Base-by-base conservation (phyloP, 176 grass and related monocot genomes). In the Lolium rigidum region DNA sequence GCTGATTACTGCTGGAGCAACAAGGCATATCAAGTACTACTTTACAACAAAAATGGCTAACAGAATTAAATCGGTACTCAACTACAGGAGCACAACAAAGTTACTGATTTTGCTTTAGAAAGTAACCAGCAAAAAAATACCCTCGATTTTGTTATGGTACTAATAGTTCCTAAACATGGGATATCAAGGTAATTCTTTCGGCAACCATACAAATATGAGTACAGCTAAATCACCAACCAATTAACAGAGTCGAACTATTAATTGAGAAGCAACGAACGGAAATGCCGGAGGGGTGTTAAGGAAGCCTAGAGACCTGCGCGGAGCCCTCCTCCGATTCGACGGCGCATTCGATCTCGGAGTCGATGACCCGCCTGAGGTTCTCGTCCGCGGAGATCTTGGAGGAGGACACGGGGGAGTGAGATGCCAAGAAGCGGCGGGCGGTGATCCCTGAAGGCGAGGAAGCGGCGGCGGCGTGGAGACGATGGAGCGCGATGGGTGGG, bases 341-440 rank as follows among this genome's bases (percentile, higher is more conserved):
- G 39, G 74, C 80, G 71, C 90, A 92, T 20, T 89, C 72, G 72
- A 92, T 92, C 90, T 95, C 93, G 77, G 88, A 92, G 31, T 95
- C 90, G 77, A 95, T 81, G 65, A 95, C 86, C 58, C 83, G 76
- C 86, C 41, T 84, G 56, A 92, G 86, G 73, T 87, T 92, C 66
- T 92, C 90, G 15, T 95, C 88, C 3, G 88, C 88, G 10, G 86
- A 87, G 37, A 61, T 63, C 86, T 88, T 89, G 84, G 88, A 85
- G 61, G 88, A 47, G 2, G 80, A 59, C 5, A 67, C 57, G 50
- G 77, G 41, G 3, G 77, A 70, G 17, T 84, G 51, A 52, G 81
- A 88, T 21, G 82, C 61, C 18, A 85, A 55, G 50, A 92, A 92
- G 77, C 93, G 90, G 70, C 74, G 81, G 18, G 76, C n/a, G 7